These are phyloP conservation scores for Candida caryicola DNA, from an alignment of 805 yeast genomes.

Conservation along the genomic window DNA sequence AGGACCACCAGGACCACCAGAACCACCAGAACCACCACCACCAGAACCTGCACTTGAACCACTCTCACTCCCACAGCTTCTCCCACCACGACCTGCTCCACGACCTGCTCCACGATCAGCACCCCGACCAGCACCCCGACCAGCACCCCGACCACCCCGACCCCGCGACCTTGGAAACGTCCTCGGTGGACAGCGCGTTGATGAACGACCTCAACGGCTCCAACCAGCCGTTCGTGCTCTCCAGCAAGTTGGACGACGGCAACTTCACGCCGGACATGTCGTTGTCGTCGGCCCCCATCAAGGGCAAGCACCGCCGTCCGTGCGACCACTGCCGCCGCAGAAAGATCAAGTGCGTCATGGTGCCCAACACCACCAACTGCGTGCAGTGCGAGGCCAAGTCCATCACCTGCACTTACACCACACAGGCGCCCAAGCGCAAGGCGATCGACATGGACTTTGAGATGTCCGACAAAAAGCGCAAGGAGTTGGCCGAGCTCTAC, in stretches of 20 bases:
- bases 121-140: too few species aligned
- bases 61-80: too few species aligned
- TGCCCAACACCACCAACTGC: slow-evolving; percentile 62
- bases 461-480: slow-evolving; percentile 14
- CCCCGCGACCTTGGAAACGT: too few species aligned
- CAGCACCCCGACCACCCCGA: too few species aligned
- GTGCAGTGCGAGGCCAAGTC: slow-evolving; percentile 75
- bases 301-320: slow-evolving; percentile 50
- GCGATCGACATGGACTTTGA: slow-evolving; percentile 13
- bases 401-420: slow-evolving; percentile 72
- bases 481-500: slow-evolving; percentile 10
- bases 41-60: too few species aligned
- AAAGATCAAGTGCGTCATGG: slow-evolving; percentile 73
- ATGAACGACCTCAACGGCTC: too few species aligned
- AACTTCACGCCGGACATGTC: background rate
- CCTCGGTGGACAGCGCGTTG: too few species aligned
- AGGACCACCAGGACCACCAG: too few species aligned
- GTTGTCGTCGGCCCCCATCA: background rate
- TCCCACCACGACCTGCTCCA: too few species aligned
- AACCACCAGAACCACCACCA: too few species aligned
- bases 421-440: slow-evolving; percentile 46
- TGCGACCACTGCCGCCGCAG: slow-evolving; percentile 85
- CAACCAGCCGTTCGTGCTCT: too few species aligned
- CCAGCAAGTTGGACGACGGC: background rate
- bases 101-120: too few species aligned